phyloP scores from a whole-genome alignment of 345 rosid genomes.

The Chamaenerion angustifolium region DNA sequence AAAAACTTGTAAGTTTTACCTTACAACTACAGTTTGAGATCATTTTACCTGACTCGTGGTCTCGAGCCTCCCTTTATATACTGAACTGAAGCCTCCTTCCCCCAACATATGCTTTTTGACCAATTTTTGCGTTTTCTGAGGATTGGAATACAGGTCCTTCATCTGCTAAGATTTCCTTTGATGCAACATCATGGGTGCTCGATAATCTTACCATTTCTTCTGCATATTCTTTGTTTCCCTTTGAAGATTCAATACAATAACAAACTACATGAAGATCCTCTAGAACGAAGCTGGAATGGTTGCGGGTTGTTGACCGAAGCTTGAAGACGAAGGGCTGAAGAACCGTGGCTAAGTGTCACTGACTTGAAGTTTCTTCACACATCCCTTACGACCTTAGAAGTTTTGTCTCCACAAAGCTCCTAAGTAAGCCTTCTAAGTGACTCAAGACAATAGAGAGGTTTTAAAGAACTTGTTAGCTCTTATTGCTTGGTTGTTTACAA shows the following conservation, averaged over 20 bases:
- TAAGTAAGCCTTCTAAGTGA: too few relatives aligned
- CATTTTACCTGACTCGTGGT: conserved; percentile 76
- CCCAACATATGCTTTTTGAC: conserved; percentile 35
- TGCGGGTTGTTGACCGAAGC: too few relatives aligned
- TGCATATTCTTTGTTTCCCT: conserved; percentile 21
- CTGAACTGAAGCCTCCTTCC: conserved; percentile 97
- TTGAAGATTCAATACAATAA: conserved; percentile 15
- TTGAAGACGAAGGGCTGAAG: too few relatives aligned
- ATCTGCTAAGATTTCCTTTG: conserved; percentile 15
- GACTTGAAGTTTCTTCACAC: too few relatives aligned
- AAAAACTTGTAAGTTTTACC: neutral
- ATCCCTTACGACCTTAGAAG: too few relatives aligned
- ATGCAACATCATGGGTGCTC: conserved; percentile 9
- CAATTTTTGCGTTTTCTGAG: conserved; percentile 11
- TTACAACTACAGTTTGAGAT: neutral
- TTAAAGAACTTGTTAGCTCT: too few relatives aligned
- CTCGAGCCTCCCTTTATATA: conserved; percentile 80
- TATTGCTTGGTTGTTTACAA: too few relatives aligned
- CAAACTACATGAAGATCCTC: too few relatives aligned
- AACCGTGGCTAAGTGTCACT: too few relatives aligned
- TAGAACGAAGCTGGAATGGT: too few relatives aligned
- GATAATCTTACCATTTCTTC: conserved; percentile 17
- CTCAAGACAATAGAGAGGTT: too few relatives aligned
- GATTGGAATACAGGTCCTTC: conserved; percentile 5
- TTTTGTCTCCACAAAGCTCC: too few relatives aligned